Evolutionary conservation across 2,329 filamentous ascomycete genomes (phyloP).

Genomic region (Ampelomyces quisqualis): DNA sequence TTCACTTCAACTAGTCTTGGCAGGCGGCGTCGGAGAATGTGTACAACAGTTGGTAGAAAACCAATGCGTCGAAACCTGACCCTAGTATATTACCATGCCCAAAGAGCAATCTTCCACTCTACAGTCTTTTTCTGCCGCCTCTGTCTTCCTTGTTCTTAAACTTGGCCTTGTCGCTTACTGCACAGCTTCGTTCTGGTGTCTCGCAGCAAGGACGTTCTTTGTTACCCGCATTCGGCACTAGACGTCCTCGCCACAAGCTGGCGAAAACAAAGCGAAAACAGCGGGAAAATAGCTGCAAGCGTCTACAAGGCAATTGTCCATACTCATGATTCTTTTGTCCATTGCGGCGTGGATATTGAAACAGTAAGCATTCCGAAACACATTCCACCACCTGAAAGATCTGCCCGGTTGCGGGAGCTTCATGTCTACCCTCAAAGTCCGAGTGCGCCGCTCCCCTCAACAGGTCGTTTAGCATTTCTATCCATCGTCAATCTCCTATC

Average conservation of each 20-base stretch:
- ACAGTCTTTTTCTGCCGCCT: background rate
- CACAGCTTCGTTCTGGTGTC: background rate
- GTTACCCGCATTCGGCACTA: conserved; percentile 12
- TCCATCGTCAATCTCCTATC: background rate
- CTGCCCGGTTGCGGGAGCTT: conserved; percentile 16
- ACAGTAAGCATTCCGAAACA: conserved; percentile 23
- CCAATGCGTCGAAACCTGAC: conserved; percentile 14
- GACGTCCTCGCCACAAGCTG: conserved; percentile 16
- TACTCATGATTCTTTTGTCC: conserved; percentile 12
- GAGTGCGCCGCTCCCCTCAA: conserved; percentile 2
- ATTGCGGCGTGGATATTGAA: conserved; percentile 11
- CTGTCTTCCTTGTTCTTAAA: no score
- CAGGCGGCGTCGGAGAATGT: conserved; percentile 11
- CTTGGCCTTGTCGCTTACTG: background rate
- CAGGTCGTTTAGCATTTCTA: background rate
- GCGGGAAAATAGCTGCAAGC: conserved; percentile 16
- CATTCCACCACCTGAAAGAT: conserved; percentile 19
- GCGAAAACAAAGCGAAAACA: conserved; percentile 18
- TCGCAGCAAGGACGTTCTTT: conserved; percentile 2
- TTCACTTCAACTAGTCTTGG: conserved; percentile 11
- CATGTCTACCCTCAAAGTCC: conserved; percentile 10
- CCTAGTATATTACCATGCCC: conserved; percentile 14
- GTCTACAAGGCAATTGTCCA: conserved; percentile 21
- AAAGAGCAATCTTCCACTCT: conserved; percentile 27
- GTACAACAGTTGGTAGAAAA: conserved; percentile 28